Evolutionary conservation across 176 grass and related monocot species (phyloP), one percentile per base, ranked within the genome.

Genomic region (Triticum dicoccoides): DNA sequence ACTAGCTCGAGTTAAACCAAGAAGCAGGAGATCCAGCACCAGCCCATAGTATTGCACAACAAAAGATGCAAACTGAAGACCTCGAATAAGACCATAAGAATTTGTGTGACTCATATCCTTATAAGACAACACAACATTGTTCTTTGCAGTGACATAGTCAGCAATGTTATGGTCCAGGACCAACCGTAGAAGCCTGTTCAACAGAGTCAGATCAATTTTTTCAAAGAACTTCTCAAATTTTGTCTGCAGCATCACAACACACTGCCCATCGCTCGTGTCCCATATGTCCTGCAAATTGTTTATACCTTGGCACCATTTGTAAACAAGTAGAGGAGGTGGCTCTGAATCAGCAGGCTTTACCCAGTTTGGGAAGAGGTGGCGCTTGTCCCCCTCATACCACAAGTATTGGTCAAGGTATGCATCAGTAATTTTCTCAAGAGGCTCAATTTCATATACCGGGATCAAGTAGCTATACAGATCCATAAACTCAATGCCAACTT

Each of bases 71-170:
- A 98, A 98, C 70, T 98, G 95, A 87, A 98, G 91, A 74, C 95
- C 95, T 37, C 95, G 91, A 87, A 98, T 93, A 78, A 98, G 95
- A 68, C 95, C 95, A 79, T 98, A 98, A 38, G 95, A 98, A 54
- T 98, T 98, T 83, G 95, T 98, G 49, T 98, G 95, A 35, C 95
- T 98, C 95, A 98, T 98, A 83, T 98, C 95, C 81, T 98, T 97
- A 87, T 97, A 97, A 70, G 95, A 97, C 63, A 97, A 90, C 61
- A 97, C 92, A 63, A 98, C 91, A 87, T 98, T 98, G 83, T 98
- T 98, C 83, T 98, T 98, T 24, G 95, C 95, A 81, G 95, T 98
- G 45, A 98, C 95, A 89, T 98, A 98, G 75, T 95, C 95, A 81
- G 95, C 95, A 76, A 97, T 97, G 71, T 97, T 97, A 69, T 97